Percentiles rank a stretch among this genome's conserved stretches.
phyloP scores from a whole-genome alignment of 2,329 filamentous ascomycete genomes.

The Thielaviopsis punctulata region DNA sequence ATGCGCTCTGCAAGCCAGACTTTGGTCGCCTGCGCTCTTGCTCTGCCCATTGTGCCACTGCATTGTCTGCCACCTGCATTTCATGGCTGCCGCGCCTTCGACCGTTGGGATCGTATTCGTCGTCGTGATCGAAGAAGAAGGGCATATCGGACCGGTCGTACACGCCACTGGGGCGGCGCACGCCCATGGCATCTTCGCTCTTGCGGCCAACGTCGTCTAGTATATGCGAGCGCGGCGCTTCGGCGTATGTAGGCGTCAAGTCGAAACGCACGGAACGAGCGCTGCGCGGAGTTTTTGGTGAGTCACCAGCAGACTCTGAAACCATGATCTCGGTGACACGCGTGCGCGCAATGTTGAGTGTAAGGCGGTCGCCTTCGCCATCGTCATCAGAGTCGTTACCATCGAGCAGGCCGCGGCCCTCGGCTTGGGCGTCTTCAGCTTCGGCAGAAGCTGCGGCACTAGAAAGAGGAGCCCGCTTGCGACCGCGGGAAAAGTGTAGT shows the following conservation, averaged over 20 bases:
- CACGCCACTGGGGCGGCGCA: conserved; percentile 10
- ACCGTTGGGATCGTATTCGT: neutral
- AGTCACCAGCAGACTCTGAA: conserved; percentile 2
- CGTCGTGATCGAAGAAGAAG: conserved; percentile 11
- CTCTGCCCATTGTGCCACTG: conserved; percentile 26
- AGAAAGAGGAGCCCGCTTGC: conserved; percentile 6
- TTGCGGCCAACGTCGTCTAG: conserved; percentile 9
- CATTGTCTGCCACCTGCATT: conserved; percentile 12
- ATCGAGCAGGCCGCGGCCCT: conserved; percentile 15
- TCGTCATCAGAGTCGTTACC: conserved; percentile 14
- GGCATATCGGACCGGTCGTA: conserved; percentile 9
- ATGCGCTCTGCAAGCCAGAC: conserved; percentile 70
- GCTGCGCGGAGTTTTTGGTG: conserved; percentile 37
- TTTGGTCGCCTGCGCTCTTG: conserved; percentile 51
- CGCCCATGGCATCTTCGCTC: conserved; percentile 8
- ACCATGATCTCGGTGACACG: conserved; percentile 5
- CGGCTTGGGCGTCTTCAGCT: conserved; percentile 13
- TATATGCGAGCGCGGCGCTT: conserved; percentile 18
- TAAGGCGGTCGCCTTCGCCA: conserved; percentile 8
- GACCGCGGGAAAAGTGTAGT: conserved; percentile 12
- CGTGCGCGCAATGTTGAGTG: conserved; percentile 9
- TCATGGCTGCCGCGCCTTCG: conserved; percentile 6
- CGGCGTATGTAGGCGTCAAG: conserved; percentile 29
- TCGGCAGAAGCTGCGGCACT: conserved; percentile 3
- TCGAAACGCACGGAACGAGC: conserved; percentile 62